phyloP scores from a whole-genome alignment of 2,329 filamentous ascomycete species.

The Fusarium longipes region DNA sequence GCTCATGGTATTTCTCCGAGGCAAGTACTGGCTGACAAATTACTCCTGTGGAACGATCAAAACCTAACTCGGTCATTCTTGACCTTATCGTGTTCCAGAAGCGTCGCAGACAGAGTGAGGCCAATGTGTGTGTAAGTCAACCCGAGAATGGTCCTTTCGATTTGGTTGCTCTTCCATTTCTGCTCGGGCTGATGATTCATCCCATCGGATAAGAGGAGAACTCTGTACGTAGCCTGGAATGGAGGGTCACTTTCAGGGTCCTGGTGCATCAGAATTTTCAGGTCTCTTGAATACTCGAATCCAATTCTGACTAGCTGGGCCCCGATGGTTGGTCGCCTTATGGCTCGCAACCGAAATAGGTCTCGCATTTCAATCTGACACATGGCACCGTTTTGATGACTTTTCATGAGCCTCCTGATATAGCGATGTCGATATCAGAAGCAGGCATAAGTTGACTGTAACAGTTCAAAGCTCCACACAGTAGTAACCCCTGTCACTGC shows the following conservation, averaged over 20 bases:
- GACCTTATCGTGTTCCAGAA: not conserved
- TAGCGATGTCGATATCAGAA: slow-evolving; percentile 6
- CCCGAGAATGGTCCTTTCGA: not conserved
- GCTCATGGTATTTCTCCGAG: not conserved
- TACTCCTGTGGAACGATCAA: not conserved
- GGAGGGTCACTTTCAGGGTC: slow-evolving; percentile 34
- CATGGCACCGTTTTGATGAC: slow-evolving; percentile 15
- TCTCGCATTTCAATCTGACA: slow-evolving; percentile 21
- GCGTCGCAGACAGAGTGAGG: not conserved
- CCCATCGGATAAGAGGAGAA: not conserved
- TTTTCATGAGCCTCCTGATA: slow-evolving; percentile 13
- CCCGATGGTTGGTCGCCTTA: slow-evolving; percentile 27
- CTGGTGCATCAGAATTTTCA: slow-evolving; percentile 26
- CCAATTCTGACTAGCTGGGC: slow-evolving; percentile 29
- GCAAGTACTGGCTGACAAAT: slow-evolving; percentile 21
- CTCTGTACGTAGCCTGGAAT: slow-evolving; percentile 4
- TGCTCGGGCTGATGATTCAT: slow-evolving; percentile 18
- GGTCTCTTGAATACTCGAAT: not conserved
- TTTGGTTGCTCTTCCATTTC: not conserved
- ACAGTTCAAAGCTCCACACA: not conserved
- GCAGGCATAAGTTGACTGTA: not conserved
- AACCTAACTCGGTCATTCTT: not conserved
- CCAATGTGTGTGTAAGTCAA: not conserved
- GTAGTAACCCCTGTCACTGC: slow-evolving; percentile 15
- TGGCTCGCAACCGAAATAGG: slow-evolving; percentile 11